Evolutionary conservation across 257 asterid species (phyloP), one percentile per base, ranked within the genome.

Genomic region (Agastache rugosa): DNA sequence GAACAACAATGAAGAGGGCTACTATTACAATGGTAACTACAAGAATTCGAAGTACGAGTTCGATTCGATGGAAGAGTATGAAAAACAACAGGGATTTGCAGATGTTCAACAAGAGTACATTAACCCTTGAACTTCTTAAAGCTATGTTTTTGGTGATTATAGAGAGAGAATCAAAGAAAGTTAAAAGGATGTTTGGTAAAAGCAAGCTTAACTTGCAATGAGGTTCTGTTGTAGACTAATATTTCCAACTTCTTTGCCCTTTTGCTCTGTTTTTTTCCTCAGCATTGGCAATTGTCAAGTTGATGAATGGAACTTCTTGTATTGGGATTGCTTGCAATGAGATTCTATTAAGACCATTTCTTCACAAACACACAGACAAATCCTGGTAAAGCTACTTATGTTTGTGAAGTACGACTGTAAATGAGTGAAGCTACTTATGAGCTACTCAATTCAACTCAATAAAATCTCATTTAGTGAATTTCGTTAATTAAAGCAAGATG

Each of bases 61-160:
- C n/a, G 86, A 86, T 60, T 80, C 90, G 29, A 83, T 78, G 86
- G 90, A 88, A 17, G 90, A 90, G 63, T 88, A 86, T 62, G 91
- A 86, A 79, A 86, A 70, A 69, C 83, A 82, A 3, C 86, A 85
- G 66, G 86, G 86, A 8, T 83, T 83, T 84, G 77, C 82, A 41
- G 73, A 71, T 47, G 66, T 71, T 48, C 77, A 76, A 39, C 78
- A 73, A 63, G 78, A 75, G 41, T 83, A 80, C 72, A 63, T 25
- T 31, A 67, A 47, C 75, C 96, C 96, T 29, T 90, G 79, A 90
- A 63, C 56, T 15, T 19, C 15, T 44, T 17, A 6, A 39, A 17
- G 14, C 22, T 17, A 1, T 61, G 37, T 45, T 7, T 31, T 35
- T 73, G 39, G 14, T 23, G 20, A 47, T 31, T 44, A 22, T 19